A percentile compares a stretch with the other conserved stretches of the same genome.
Conservation (phyloP, 2,329 filamentous ascomycete species). For the Gnomoniopsis smithogilvyi region DNA sequence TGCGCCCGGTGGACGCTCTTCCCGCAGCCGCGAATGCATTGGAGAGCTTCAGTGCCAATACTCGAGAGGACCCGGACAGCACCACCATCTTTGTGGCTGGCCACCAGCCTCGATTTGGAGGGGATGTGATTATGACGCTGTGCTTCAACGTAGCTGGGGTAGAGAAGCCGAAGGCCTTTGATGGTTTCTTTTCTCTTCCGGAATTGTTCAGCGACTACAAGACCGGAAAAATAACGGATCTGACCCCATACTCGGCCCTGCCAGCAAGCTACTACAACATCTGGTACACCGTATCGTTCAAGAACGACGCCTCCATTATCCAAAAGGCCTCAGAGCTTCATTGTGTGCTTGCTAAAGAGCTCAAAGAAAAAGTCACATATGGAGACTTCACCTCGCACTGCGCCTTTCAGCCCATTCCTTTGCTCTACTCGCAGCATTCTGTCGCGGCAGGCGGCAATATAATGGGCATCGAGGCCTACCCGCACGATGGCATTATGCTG, state of each 20-base stretch:
- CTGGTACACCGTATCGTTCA: neutral
- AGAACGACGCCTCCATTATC: constrained; percentile 25
- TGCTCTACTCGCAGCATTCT: neutral
- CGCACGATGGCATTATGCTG: neutral
- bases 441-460: neutral
- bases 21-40: neutral
- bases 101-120: too few relatives aligned
- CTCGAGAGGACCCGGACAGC: too few relatives aligned
- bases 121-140: too few relatives aligned
- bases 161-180: too few relatives aligned
- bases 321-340: constrained; percentile 27
- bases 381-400: neutral
- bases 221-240: too few relatives aligned
- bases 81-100: too few relatives aligned
- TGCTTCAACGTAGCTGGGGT: too few relatives aligned
- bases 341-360: neutral
- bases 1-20: too few relatives aligned
- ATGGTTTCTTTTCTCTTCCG: too few relatives aligned
- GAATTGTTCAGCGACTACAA: too few relatives aligned
- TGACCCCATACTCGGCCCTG: too few relatives aligned
- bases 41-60: neutral
- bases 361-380: neutral
- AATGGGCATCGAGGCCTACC: neutral
- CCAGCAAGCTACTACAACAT: neutral
- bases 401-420: neutral